These are phyloP conservation scores for Trichoderma brevicompactum DNA, from an alignment of 2,329 filamentous ascomycete species.

Conservation along the genomic window DNA sequence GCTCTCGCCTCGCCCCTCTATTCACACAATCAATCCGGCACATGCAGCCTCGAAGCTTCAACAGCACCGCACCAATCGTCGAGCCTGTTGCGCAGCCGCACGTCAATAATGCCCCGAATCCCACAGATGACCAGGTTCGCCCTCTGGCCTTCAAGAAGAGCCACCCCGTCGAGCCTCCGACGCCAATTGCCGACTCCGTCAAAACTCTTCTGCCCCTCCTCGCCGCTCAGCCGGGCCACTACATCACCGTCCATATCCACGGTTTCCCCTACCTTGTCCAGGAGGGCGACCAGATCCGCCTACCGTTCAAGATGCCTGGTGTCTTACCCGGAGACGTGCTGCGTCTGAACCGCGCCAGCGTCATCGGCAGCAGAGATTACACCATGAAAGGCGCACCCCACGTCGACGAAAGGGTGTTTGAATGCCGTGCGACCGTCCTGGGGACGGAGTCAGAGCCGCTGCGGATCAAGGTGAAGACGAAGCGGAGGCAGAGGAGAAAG, in stretches of 20 bases:
- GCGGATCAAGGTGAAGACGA: conserved; percentile 78
- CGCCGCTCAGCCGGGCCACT: conserved; percentile 73
- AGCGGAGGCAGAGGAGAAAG: conserved; percentile 73
- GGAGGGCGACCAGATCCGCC: conserved; percentile 72
- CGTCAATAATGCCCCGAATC: conserved; percentile 46
- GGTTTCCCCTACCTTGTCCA: conserved; percentile 80
- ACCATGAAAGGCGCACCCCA: conserved; percentile 83
- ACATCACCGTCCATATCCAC: conserved; percentile 80
- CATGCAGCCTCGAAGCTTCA: conserved; percentile 45
- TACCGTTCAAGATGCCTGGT: conserved; percentile 78
- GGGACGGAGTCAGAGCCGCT: conserved; percentile 82
- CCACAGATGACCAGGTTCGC: conserved; percentile 40
- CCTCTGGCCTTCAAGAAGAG: conserved; percentile 49
- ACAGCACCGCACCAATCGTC: conserved; percentile 56
- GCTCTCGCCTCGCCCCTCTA: conserved; percentile 34
- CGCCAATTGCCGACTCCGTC: conserved; percentile 59
- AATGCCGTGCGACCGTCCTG: conserved; percentile 82
- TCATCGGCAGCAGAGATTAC: conserved; percentile 85
- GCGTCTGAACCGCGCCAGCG: conserved; percentile 81
- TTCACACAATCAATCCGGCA: conserved; percentile 40
- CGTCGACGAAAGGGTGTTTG: conserved; percentile 81
- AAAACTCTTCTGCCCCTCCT: conserved; percentile 70
- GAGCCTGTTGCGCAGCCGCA: conserved; percentile 45
- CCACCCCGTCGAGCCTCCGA: conserved; percentile 42
- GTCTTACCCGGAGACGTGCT: conserved; percentile 82